A percentile compares a stretch with the other conserved stretches of the same genome.
phyloP scores from a whole-genome alignment of 139 green algal genomes.

The Volvox reticuliferus region DNA sequence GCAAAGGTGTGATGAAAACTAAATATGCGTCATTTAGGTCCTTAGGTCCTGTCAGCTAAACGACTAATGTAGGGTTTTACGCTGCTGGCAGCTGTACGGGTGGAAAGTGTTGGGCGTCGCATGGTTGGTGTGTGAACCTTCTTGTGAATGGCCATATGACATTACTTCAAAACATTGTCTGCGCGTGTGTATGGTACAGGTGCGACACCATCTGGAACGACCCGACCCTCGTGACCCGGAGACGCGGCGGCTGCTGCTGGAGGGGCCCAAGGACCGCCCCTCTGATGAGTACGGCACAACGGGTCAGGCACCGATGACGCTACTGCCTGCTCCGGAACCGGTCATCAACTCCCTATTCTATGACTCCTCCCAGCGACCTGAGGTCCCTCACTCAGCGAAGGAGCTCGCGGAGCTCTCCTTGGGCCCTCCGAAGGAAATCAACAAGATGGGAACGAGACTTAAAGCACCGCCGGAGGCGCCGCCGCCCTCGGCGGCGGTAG shows the following conservation, averaged over 20 bases:
- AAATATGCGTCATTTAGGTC: not conserved
- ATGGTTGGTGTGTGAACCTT: too few species aligned
- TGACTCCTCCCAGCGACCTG: slow-evolving; percentile 59
- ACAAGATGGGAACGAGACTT: slow-evolving; percentile 73
- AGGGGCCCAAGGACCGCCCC: slow-evolving; percentile 16
- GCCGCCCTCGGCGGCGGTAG: not conserved
- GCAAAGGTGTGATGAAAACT: slow-evolving; percentile 9
- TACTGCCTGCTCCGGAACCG: slow-evolving; percentile 67
- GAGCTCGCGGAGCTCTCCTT: slow-evolving; percentile 68
- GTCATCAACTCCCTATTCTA: slow-evolving; percentile 85
- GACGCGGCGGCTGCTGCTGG: slow-evolving; percentile 42
- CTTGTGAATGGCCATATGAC: too few species aligned
- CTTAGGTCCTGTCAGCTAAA: not conserved
- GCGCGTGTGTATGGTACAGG: slow-evolving; percentile 22
- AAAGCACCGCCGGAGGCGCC: slow-evolving; percentile 2
- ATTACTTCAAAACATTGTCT: too few species aligned
- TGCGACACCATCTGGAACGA: slow-evolving; percentile 68
- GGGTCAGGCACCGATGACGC: slow-evolving; percentile 72
- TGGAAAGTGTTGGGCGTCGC: too few species aligned
- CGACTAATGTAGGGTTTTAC: too few species aligned
- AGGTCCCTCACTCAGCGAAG: slow-evolving; percentile 55
- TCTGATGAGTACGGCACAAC: slow-evolving; percentile 81
- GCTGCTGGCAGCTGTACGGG: too few species aligned
- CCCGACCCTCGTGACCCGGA: slow-evolving; percentile 37
- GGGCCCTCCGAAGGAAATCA: slow-evolving; percentile 80